Conservation (phyloP, 148 eudicot genomes). For the Chenopodium quinoa region DNA sequence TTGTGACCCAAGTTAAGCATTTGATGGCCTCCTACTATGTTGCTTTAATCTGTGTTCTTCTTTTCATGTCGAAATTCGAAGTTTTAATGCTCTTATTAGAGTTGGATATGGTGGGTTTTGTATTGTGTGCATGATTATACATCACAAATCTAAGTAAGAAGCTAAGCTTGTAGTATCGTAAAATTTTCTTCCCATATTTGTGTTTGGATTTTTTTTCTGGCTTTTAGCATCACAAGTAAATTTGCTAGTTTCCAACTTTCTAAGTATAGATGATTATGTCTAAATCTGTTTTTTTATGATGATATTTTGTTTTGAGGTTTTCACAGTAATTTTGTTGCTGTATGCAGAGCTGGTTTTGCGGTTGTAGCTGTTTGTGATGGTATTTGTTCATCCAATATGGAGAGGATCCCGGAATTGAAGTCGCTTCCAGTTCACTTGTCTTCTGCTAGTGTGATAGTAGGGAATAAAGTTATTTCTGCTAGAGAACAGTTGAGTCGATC, state of each 20-base stretch:
- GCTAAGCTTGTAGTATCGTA: not conserved
- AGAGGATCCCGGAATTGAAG: slow-evolving; percentile 52
- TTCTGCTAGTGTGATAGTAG: slow-evolving; percentile 34
- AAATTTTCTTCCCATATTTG: not conserved
- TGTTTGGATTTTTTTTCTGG: not conserved
- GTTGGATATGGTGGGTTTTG: slow-evolving; percentile 7
- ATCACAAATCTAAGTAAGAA: not conserved
- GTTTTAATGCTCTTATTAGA: not conserved
- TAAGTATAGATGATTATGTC: not conserved
- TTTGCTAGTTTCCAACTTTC: not conserved
- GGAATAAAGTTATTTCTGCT: slow-evolving; percentile 29
- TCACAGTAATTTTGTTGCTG: not conserved
- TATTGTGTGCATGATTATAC: slow-evolving; percentile 3
- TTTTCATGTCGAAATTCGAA: not conserved
- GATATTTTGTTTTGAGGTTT: not conserved
- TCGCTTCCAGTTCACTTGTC: slow-evolving; percentile 38
- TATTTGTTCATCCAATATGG: slow-evolving; percentile 49
- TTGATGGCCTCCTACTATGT: slow-evolving; percentile 20
- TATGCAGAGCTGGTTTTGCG: slow-evolving; percentile 31
- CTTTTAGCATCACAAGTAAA: not conserved
- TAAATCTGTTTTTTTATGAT: not conserved
- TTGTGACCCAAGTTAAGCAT: slow-evolving; percentile 35
- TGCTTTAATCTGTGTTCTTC: not conserved
- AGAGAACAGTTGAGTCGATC: slow-evolving; percentile 41
- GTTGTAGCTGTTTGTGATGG: slow-evolving; percentile 24